These are phyloP conservation scores for Trichosporon coremiiforme DNA, from an alignment of 1,284 basidiomycete genomes.

Conservation along the genomic window DNA sequence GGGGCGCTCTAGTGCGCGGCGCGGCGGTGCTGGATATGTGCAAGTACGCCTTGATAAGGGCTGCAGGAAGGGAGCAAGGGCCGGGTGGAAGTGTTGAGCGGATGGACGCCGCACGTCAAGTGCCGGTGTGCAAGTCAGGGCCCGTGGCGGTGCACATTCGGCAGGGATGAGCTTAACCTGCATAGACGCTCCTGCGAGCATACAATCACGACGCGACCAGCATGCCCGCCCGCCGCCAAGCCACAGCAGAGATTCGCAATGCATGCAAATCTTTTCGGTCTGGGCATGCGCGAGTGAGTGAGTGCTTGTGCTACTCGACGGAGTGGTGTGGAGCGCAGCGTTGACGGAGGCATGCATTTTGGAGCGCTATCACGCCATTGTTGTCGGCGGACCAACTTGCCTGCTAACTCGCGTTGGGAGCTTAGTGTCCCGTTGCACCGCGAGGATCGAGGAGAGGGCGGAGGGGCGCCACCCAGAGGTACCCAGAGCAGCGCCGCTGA, in stretches of 20 bases:
- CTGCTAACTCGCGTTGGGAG: not conserved
- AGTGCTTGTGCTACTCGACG: no score
- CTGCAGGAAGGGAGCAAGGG: not conserved
- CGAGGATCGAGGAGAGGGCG: not conserved
- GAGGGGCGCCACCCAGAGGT: not conserved
- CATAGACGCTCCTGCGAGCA: not conserved
- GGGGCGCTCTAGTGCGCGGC: not conserved
- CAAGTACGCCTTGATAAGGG: not conserved
- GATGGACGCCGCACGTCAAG: no score
- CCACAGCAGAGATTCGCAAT: not conserved
- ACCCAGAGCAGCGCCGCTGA: not conserved
- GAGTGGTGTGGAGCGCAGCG: no score
- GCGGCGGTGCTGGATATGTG: not conserved
- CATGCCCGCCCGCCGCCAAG: no score
- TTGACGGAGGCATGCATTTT: not conserved
- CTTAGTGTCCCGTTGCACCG: not conserved
- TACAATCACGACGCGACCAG: not conserved
- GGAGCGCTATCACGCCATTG: not conserved
- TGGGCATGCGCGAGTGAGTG: no score
- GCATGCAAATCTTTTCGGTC: not conserved
- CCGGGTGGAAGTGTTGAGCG: not conserved
- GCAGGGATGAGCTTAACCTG: not conserved
- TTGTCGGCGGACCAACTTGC: not conserved
- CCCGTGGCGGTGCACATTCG: conserved; percentile 12
- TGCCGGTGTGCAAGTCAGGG: not conserved